Evolutionary conservation across 441 rosid genomes (phyloP), one percentile per base, ranked within the genome.

Genomic region (Erysimum pusillum): DNA sequence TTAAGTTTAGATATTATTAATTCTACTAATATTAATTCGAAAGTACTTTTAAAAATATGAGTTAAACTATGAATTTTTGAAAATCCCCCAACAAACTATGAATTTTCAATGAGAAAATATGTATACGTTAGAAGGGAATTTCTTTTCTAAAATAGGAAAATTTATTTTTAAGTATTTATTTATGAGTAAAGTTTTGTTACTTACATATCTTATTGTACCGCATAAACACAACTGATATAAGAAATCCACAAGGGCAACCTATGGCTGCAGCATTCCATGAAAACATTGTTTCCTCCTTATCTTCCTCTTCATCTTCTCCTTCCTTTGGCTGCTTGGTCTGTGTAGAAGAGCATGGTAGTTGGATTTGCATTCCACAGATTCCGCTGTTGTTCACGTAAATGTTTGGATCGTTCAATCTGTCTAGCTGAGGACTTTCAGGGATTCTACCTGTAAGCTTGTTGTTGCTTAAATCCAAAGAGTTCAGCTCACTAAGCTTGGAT

Each of bases 331-430:
- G 70, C 61, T 56, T 22, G 9, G 25, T 32, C 15, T 42, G 68
- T 44, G 67, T 34, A 2, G 28, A 28, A 34, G 61, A 67, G 42
- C 87, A 84, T 8, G 77, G 54, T 3, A 80, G 61, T 48, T 57
- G 74, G 63, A 86, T 84, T 63, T 83, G 87, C 69, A 69, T 18
- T 13, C 89, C 83, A 44, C 85, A 84, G 14, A 83, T 49, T 31
- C 60, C 74, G 34, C 18, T 75, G 61, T 80, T 80, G 39, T 80
- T 80, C 13, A 73, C 79, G 17, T 80, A 83, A 13, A 58, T 67
- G 35, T 46, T 69, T 12, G 83, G 85, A 52, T 82, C 77, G 39
- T 71, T 67, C 48, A 79, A 38, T 25, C 45, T 82, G 45, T 84
- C 85, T 64, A 82, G 76, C 69, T 80, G 84, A 57, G 85, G 76